Conservation (phyloP, 768 basidiomycete genomes). For the Serendipita sp. region DNA sequence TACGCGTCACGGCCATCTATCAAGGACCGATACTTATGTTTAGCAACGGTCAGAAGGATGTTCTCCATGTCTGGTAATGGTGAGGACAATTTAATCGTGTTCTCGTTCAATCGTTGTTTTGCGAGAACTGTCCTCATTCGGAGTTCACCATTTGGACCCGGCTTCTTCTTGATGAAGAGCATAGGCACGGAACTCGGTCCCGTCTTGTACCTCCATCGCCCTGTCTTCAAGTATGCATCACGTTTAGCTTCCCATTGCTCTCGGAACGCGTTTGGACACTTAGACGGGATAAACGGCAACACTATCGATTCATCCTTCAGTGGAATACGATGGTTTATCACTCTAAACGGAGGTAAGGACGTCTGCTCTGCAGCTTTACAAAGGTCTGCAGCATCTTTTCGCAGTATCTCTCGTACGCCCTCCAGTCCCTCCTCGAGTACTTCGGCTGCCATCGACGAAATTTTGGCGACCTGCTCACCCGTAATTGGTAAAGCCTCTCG, state of each 20-base stretch:
- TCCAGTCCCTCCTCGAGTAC: constrained; percentile 6
- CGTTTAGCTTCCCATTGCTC: constrained; percentile 4
- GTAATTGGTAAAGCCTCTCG: not conserved
- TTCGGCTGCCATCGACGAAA: constrained; percentile 7
- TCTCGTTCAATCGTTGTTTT: constrained; percentile 19
- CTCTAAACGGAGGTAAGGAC: constrained; percentile 7
- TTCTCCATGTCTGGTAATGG: constrained; percentile 19
- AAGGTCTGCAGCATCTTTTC: constrained; percentile 9
- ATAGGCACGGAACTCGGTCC: constrained; percentile 20
- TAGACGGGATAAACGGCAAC: constrained; percentile 3
- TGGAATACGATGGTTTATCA: constrained; percentile 7
- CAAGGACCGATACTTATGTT: constrained; percentile 13
- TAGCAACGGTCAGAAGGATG: constrained; percentile 16
- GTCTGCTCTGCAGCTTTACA: constrained; percentile 4
- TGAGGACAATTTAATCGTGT: constrained; percentile 18
- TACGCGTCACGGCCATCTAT: constrained; percentile 21
- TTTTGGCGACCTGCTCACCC: constrained; percentile 1
- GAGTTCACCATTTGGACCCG: constrained; percentile 11
- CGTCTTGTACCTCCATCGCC: constrained; percentile 19
- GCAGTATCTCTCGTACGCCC: not conserved
- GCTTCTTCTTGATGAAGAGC: constrained; percentile 21
- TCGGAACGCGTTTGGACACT: constrained; percentile 4
- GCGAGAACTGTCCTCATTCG: constrained; percentile 17
- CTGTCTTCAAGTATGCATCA: constrained; percentile 18
- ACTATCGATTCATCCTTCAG: not conserved